Conservation (phyloP, 306 rosid genomes). For the Dalbergia oliveri region DNA sequence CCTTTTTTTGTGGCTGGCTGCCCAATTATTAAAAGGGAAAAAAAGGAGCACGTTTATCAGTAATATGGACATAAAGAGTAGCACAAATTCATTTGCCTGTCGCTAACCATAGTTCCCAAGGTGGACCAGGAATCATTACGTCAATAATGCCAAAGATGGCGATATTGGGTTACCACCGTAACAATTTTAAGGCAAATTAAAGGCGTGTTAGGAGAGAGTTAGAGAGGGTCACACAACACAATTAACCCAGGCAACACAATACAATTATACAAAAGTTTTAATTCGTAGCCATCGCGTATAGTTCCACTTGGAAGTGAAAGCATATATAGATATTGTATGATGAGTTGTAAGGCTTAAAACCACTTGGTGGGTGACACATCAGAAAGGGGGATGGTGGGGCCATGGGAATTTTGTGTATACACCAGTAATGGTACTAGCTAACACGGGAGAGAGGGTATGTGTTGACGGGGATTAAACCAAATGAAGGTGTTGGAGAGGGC, state of each 20-base stretch:
- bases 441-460: conserved; percentile 35
- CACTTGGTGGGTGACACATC: conserved; percentile 93
- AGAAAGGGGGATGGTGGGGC: conserved; percentile 64
- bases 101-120: conserved; percentile 44
- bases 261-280: too few species aligned
- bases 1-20: conserved; percentile 44
- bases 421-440: conserved; percentile 49
- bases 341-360: conserved; percentile 79
- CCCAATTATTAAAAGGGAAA: conserved; percentile 45
- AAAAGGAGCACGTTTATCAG: conserved; percentile 39
- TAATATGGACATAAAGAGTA: conserved; percentile 24
- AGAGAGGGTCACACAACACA: conserved; percentile 17
- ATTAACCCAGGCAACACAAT: too few species aligned
- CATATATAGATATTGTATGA: neutral
- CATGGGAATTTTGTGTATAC: conserved; percentile 45
- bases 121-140: conserved; percentile 45
- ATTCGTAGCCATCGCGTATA: too few species aligned
- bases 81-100: conserved; percentile 41
- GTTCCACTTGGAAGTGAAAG: neutral
- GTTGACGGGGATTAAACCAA: conserved; percentile 40
- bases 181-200: conserved; percentile 27
- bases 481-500: conserved; percentile 40
- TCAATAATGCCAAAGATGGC: conserved; percentile 9
- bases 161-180: conserved; percentile 24
- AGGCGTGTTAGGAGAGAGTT: conserved; percentile 2